Evolutionary conservation across 176 grass and related monocot genomes (phyloP), one percentile per base, ranked within the genome.

Genomic region (Secale cereale): DNA sequence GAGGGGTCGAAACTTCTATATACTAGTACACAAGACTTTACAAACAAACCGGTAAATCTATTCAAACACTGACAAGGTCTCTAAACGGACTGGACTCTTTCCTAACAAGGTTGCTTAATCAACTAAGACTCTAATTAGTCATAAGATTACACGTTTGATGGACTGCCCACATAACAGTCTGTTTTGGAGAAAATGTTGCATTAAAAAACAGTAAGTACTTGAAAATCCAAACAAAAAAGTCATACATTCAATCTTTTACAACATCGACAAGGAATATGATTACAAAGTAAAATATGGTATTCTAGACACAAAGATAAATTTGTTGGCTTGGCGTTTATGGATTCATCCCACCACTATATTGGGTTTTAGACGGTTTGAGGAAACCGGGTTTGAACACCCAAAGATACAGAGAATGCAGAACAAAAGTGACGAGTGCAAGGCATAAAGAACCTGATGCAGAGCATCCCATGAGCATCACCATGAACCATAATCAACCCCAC

Each of bases 221-320:
- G 35, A 37, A 59, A 56, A 56, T 22, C 57, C 7, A 41, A 41
- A 41, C 68, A 71, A 71, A 25, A 4, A 37, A 71, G n/a, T 61
- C 25, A 61, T 28, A 22, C 5, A 16, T 8, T 56, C 19, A 68
- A 32, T 59, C 50, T 73, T 22, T 73, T 41, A 45, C 28, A 82
- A 59, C 37, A 82, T 59, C 52, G n/a, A 45, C 32, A 83, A 33
- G 17, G 82, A 54, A 46, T 17, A 43, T 14, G 75, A 75, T 70
- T 74, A 63, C 36, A 74, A 63, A 23, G 27, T 61, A 7, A 40
- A 79, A 35, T 41, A 71, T 79, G 59, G 35, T 36, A 79, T 74
- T 43, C 27, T 61, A 6, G 16, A 31, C 27, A 5, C 17, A 39
- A 48, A 46, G 59, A 17, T 17, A 50, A 50, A 50, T 50, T 50